A percentile compares a stretch with the other conserved stretches of the same genome.
Evolutionary conservation across 176 grass and related monocot genomes (phyloP).

Genomic region (barley (Hordeum vulgare)): DNA sequence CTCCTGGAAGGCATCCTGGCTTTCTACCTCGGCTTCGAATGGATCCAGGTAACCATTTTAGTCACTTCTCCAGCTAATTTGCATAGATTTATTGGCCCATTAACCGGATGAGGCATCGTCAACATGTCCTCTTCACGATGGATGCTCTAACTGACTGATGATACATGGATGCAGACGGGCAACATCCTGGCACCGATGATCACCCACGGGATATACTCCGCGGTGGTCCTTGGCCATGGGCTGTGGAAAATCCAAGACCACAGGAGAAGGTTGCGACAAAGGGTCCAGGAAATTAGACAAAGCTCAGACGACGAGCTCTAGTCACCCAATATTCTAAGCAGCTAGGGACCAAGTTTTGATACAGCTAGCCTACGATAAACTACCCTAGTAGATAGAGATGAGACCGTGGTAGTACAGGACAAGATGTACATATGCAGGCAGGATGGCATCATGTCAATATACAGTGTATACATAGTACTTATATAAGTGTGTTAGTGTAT

Average conservation of each 20-base stretch:
- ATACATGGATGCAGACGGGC: conserved; percentile 41
- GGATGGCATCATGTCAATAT: neutral
- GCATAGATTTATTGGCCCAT: neutral
- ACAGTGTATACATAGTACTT: neutral
- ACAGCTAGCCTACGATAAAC: conserved; percentile 7
- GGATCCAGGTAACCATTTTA: conserved; percentile 46
- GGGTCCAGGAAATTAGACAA: conserved; percentile 51
- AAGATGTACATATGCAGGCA: conserved; percentile 22
- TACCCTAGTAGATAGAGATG: neutral
- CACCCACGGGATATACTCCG: conserved; percentile 95
- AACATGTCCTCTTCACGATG: neutral
- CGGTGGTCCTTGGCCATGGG: conserved; percentile 84
- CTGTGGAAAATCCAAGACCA: conserved; percentile 95
- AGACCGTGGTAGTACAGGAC: neutral
- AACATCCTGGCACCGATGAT: conserved; percentile 92
- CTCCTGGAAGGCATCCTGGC: conserved; percentile 87
- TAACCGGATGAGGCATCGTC: neutral
- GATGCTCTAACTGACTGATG: neutral
- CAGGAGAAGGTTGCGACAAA: conserved; percentile 55
- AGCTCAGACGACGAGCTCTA: conserved; percentile 14
- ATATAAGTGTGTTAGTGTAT: neutral
- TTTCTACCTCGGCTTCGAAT: conserved; percentile 96
- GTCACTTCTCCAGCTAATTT: neutral
- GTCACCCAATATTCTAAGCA: neutral
- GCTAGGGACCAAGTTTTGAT: conserved; percentile 28